phyloP scores from a whole-genome alignment of 495 filamentous ascomycete species.

The Parmelia sp. region DNA sequence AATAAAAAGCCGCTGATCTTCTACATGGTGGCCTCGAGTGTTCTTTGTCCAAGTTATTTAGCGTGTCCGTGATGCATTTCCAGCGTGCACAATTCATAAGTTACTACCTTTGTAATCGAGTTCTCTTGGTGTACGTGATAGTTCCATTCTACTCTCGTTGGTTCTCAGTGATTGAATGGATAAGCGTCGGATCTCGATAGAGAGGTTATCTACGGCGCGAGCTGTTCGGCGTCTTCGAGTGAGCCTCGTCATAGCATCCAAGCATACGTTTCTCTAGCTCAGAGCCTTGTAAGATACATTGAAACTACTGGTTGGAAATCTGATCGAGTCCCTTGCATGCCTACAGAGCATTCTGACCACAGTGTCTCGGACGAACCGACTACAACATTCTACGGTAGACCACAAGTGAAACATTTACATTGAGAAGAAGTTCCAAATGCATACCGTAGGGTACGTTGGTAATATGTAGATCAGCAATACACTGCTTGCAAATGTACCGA shows the following conservation, averaged over 20 bases:
- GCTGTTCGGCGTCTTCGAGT: not conserved
- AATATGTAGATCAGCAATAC: too few relatives aligned
- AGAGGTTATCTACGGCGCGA: not conserved
- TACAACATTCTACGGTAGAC: not conserved
- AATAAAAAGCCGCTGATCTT: constrained; percentile 34
- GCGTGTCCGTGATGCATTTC: constrained; percentile 27
- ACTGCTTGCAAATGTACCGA: too few relatives aligned
- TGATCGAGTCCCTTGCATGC: not conserved
- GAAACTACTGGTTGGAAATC: not conserved
- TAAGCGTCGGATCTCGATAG: constrained; percentile 2
- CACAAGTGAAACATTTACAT: too few relatives aligned
- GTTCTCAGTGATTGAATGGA: constrained; percentile 16
- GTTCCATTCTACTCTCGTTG: constrained; percentile 15
- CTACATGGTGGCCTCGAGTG: constrained; percentile 1
- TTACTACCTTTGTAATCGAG: constrained; percentile 10
- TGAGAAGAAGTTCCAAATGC: too few relatives aligned
- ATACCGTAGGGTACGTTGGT: too few relatives aligned
- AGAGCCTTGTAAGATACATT: not conserved
- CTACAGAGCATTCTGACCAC: not conserved
- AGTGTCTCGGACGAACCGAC: too few relatives aligned
- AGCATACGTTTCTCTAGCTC: not conserved
- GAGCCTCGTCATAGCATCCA: not conserved
- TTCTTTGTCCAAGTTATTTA: constrained; percentile 24
- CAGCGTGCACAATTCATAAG: constrained; percentile 20
- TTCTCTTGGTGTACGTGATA: constrained; percentile 11